Conservation (phyloP, 2,329 filamentous ascomycete genomes). For the Neofusicoccum kwambonambiense region DNA sequence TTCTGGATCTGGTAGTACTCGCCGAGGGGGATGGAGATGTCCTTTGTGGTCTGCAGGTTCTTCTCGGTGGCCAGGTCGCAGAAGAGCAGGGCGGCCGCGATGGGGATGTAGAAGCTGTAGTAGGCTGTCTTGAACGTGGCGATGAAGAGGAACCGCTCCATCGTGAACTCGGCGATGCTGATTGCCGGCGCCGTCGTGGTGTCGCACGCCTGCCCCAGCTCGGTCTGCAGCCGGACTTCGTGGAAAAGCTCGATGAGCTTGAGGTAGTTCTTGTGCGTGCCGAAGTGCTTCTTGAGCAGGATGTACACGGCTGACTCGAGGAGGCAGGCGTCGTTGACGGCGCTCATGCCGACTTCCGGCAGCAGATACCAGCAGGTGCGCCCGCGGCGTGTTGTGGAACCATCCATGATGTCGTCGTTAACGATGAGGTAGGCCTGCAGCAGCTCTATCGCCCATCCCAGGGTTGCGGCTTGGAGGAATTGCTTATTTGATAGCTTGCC, state of each 20-base stretch:
- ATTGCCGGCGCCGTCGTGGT: conserved; percentile 95
- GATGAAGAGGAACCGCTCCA: conserved; percentile 96
- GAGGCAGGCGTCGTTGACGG: conserved; percentile 92
- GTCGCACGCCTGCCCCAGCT: conserved; percentile 92
- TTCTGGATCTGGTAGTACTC: conserved; percentile 99
- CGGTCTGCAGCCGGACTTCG: conserved; percentile 88
- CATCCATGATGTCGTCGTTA: conserved; percentile 98
- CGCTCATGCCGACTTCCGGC: conserved; percentile 85
- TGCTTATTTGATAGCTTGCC: conserved; percentile 73
- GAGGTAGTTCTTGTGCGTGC: conserved; percentile 79
- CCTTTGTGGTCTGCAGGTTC: conserved; percentile 84
- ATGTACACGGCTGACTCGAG: conserved; percentile 80
- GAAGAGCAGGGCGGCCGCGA: conserved; percentile 84
- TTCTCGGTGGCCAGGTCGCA: conserved; percentile 78
- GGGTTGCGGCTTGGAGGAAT: conserved; percentile 81
- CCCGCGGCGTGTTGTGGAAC: conserved; percentile 88
- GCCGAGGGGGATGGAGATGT: conserved; percentile 93
- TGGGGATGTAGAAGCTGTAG: conserved; percentile 98
- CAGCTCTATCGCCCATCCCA: conserved; percentile 97
- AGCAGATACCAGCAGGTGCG: conserved; percentile 96
- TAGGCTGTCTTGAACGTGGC: conserved; percentile 99
- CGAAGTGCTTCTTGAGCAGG: conserved; percentile 92
- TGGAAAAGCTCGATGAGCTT: conserved; percentile 95
- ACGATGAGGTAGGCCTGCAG: conserved; percentile 99
- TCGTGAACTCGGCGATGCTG: conserved; percentile 89